Base-by-base conservation (phyloP, 1,139 yeast species). In the Trichomonascaceae sp. region DNA sequence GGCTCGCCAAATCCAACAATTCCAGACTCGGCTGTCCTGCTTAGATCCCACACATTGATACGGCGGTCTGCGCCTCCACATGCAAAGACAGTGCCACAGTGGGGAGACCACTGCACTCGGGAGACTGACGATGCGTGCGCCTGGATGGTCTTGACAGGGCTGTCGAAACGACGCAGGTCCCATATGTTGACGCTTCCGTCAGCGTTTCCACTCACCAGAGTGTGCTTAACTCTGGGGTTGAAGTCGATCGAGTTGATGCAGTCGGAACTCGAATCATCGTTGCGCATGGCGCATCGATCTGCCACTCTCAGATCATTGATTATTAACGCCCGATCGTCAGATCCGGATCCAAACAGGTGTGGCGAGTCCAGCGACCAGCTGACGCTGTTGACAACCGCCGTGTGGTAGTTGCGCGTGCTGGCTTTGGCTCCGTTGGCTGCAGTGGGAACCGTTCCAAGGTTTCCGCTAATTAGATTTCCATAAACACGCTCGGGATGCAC, bases 41-140 rank as follows among this genome's bases (percentile, higher is more conserved):
- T 46, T 3, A 74, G 56, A 49, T 82, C 84, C 73, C 80, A 78
- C 5, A 87, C 37, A 47, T 75, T 74, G n/a, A 81, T 87, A 30
- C 72, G 58, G 3, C 76, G 71, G 53, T 84, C 95, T 2, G 63
- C 65, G 0, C 92, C 79, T 0, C 78, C 74, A 1, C 84, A 67
- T 0, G 82, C 92, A n/a, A 85, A 45, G 1, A 82, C 59, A 4
- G 71, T 62, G 17, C 65, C 67, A 29, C 57, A 56, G 26, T 60
- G 63, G 0, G 85, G 85, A 43, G 80, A 82, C 93, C 94, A 87
- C 47, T 77, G 74, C 4, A 82, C 53, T 23, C 75, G 65, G 0
- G 93, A 76, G 5, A 85, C 68, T 1, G 79, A 64, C 16, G 68
- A 78, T 0, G 61, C 46, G 41, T 80, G 92, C 11, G 71, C 73